These are phyloP conservation scores for Alternaria infectoria DNA, from an alignment of 2,329 filamentous ascomycete species.

Conservation along the genomic window DNA sequence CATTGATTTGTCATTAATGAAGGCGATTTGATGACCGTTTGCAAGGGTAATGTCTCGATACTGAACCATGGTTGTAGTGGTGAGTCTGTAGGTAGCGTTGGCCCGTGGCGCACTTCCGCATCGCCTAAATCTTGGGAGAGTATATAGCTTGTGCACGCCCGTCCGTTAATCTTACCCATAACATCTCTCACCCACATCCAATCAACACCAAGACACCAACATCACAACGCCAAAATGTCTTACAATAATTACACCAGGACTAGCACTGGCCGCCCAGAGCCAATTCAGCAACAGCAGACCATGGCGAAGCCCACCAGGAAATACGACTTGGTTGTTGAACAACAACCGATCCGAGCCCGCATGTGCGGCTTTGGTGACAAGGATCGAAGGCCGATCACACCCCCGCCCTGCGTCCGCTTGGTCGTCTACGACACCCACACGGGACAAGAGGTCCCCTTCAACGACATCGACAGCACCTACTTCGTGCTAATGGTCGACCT, in stretches of 20 bases:
- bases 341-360: slow-evolving; percentile 89
- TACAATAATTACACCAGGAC: background rate
- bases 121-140: background rate
- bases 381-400: slow-evolving; percentile 95
- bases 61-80: background rate
- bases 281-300: background rate
- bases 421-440: slow-evolving; percentile 77
- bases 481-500: slow-evolving; percentile 74
- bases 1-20: background rate
- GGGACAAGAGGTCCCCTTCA: slow-evolving; percentile 81
- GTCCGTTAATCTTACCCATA: background rate
- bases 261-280: background rate
- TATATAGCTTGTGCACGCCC: background rate
- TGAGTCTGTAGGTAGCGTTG: background rate
- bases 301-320: background rate
- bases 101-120: background rate
- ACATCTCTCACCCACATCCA: background rate
- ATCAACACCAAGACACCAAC: background rate
- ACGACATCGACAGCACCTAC: slow-evolving; percentile 72
- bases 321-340: slow-evolving; percentile 75
- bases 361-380: slow-evolving; percentile 99
- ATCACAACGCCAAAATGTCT: background rate
- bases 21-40: background rate
- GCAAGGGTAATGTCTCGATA: background rate
- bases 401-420: slow-evolving; percentile 87